Conservation (phyloP, 2,329 filamentous ascomycete genomes). For the Aspergillus intermedius region DNA sequence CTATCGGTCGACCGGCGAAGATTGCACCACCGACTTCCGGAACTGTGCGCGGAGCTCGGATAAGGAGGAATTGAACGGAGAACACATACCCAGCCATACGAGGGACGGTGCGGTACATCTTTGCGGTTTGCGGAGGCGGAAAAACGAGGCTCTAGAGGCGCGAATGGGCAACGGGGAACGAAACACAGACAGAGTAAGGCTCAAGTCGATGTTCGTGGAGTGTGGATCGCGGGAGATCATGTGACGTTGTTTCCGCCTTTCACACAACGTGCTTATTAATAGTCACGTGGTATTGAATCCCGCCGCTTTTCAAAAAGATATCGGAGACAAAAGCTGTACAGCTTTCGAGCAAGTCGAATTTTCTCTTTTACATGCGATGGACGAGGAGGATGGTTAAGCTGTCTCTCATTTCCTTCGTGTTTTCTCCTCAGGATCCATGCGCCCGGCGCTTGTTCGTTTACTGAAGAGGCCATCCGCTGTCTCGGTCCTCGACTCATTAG, state of each 20-base stretch:
- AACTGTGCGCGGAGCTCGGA: slow-evolving; percentile 2
- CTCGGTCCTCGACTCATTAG: slow-evolving; percentile 29
- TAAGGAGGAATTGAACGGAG: slow-evolving; percentile 3
- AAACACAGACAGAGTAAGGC: slow-evolving; percentile 13
- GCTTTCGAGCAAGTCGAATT: neutral
- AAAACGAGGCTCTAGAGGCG: slow-evolving; percentile 17
- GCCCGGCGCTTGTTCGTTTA: slow-evolving; percentile 38
- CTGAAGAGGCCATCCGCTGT: slow-evolving; percentile 38
- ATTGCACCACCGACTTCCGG: slow-evolving; percentile 8
- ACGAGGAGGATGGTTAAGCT: slow-evolving; percentile 26
- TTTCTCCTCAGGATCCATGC: slow-evolving; percentile 27
- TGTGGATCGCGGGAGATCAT: slow-evolving; percentile 17
- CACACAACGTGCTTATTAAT: slow-evolving; percentile 19
- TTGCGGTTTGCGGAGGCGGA: slow-evolving; percentile 24
- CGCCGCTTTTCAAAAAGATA: neutral
- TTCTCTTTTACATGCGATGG: neutral
- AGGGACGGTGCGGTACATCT: slow-evolving; percentile 39
- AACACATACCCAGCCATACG: slow-evolving; percentile 39
- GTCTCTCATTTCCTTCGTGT: slow-evolving; percentile 8
- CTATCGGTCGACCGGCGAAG: slow-evolving; percentile 13
- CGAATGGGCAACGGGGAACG: slow-evolving; percentile 20
- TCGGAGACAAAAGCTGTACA: neutral
- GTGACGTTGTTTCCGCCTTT: slow-evolving; percentile 29
- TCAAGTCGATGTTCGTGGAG: slow-evolving; percentile 23
- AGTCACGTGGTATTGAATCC: slow-evolving; percentile 5